Evolutionary conservation across 1,284 basidiomycete species (phyloP).

Genomic region (Gomphus bonarii): DNA sequence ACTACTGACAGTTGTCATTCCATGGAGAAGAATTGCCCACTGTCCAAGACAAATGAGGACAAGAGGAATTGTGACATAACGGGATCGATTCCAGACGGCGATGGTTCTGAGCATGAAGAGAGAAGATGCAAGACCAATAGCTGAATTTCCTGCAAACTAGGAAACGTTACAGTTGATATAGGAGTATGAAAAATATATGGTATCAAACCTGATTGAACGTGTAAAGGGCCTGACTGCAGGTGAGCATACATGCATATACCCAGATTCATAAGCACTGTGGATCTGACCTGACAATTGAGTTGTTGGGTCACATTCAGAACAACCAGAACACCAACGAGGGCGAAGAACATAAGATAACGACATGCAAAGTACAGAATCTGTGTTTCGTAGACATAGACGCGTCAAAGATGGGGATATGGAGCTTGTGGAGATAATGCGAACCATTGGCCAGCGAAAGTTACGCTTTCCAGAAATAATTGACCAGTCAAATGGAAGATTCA

Average conservation of each 20-base stretch:
- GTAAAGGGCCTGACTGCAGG: slow-evolving; percentile 40
- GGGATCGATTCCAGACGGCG: slow-evolving; percentile 57
- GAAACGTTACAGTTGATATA: background rate
- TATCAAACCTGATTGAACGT: slow-evolving; percentile 50
- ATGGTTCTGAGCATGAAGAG: slow-evolving; percentile 62
- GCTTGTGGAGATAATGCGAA: background rate
- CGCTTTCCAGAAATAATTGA: slow-evolving; percentile 10
- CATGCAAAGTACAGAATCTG: slow-evolving; percentile 20
- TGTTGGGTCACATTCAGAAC: slow-evolving; percentile 18
- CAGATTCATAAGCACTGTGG: slow-evolving; percentile 17
- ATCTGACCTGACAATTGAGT: slow-evolving; percentile 42
- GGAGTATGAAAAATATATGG: background rate
- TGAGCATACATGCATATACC: slow-evolving; percentile 6
- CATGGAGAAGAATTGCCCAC: slow-evolving; percentile 55
- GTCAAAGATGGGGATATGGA: background rate
- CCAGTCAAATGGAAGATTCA: slow-evolving; percentile 6
- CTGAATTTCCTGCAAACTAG: slow-evolving; percentile 54
- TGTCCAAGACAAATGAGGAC: slow-evolving; percentile 47
- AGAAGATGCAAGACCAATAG: slow-evolving; percentile 52
- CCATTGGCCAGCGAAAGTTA: slow-evolving; percentile 1
- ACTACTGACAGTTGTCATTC: slow-evolving; percentile 49
- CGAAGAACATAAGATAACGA: slow-evolving; percentile 55
- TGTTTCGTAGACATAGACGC: background rate
- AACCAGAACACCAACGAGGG: slow-evolving; percentile 49
- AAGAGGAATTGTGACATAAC: slow-evolving; percentile 37